A percentile compares a stretch with the other conserved stretches of the same genome.
These are phyloP conservation scores for Helicocarpus griseus DNA, from an alignment of 2,329 filamentous ascomycete species.

Conservation along the genomic window DNA sequence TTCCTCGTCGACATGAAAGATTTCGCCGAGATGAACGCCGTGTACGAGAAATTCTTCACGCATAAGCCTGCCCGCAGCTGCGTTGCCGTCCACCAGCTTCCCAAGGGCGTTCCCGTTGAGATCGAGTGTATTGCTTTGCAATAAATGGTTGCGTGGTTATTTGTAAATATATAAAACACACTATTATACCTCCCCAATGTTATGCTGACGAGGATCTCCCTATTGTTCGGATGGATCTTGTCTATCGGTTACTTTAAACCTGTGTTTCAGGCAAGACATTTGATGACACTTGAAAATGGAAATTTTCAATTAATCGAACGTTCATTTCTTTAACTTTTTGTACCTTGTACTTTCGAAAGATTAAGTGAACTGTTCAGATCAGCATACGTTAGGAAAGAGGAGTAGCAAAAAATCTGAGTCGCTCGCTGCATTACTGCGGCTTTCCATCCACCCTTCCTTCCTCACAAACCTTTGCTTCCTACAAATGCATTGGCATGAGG, in stretches of 20 bases:
- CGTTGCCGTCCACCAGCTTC: conserved; percentile 53
- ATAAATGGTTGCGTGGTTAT: conserved; percentile 19
- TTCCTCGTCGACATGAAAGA: conserved; percentile 88
- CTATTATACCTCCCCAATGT: not conserved
- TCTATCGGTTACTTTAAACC: too few relatives aligned
- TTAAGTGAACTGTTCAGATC: too few relatives aligned
- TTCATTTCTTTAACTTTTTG: too few relatives aligned
- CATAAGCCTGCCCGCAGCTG: conserved; percentile 56
- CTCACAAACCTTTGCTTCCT: not conserved
- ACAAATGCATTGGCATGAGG: not conserved
- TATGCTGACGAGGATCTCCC: not conserved
- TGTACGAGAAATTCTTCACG: conserved; percentile 60
- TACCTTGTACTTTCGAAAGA: too few relatives aligned
- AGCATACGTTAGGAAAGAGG: too few relatives aligned
- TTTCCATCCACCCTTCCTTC: too few relatives aligned
- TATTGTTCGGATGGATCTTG: too few relatives aligned
- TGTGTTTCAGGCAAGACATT: too few relatives aligned
- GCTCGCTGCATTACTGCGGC: too few relatives aligned
- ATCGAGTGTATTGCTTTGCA: conserved; percentile 55
- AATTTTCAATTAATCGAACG: too few relatives aligned
- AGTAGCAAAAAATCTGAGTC: too few relatives aligned
- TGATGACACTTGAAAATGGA: too few relatives aligned
- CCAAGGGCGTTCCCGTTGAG: conserved; percentile 55
- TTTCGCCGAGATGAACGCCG: conserved; percentile 70
- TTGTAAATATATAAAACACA: not conserved